Evolutionary conservation across 352 stramenopile species (phyloP).

Genomic region (Phytophthora rubi): DNA sequence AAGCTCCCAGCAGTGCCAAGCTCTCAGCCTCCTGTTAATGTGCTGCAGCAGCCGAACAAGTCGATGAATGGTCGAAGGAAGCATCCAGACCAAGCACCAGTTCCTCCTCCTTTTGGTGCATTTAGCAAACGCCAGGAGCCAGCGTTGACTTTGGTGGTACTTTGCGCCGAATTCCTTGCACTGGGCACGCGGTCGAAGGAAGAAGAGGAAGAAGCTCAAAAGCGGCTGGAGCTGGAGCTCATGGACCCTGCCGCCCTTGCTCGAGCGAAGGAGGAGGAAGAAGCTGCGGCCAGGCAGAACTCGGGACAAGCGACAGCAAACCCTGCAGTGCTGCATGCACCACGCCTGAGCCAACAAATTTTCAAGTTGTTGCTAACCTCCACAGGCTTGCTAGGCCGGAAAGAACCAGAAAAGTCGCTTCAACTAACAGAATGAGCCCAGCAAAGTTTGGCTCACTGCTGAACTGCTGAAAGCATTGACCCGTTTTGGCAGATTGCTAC

Average conservation of each 20-base stretch:
- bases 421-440: not conserved
- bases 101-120: not conserved
- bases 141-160: constrained; percentile 31
- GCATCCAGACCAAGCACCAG: not conserved
- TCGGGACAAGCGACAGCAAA: not conserved
- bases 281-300: constrained; percentile 9
- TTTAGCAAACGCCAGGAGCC: constrained; percentile 7
- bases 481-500: not conserved
- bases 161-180: constrained; percentile 40
- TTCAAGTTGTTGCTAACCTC: not conserved
- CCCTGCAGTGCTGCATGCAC: not conserved
- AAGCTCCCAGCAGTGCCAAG: constrained; percentile 5
- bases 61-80: constrained; percentile 7
- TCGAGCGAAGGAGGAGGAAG: constrained; percentile 41
- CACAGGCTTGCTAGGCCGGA: not conserved
- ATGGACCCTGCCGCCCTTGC: constrained; percentile 36
- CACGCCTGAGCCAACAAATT: not conserved
- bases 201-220: constrained; percentile 45
- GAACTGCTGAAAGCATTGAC: not conserved
- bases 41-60: constrained; percentile 7
- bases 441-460: not conserved
- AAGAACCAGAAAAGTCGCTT: not conserved
- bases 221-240: constrained; percentile 40
- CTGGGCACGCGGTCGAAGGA: constrained; percentile 47
- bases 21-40: not conserved